Percentiles rank a stretch among this genome's conserved stretches.
Evolutionary conservation across 2,329 filamentous ascomycete genomes (phyloP).

Genomic region (Aspergillus hortae): DNA sequence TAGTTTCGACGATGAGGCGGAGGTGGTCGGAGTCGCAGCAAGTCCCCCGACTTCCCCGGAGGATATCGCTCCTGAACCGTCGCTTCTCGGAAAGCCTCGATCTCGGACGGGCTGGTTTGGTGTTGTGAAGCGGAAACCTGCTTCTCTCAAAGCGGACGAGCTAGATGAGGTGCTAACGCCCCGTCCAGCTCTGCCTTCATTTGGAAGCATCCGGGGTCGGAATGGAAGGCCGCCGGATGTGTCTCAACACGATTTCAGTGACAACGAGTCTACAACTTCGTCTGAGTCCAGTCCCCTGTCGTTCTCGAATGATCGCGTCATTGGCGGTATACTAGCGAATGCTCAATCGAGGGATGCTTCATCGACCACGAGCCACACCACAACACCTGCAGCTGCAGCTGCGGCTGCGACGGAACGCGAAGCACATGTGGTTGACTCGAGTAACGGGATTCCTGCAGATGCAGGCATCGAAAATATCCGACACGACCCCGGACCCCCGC

Average conservation of each 20-base stretch:
- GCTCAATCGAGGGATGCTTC: constrained; percentile 19
- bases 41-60: constrained; percentile 42
- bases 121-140: constrained; percentile 31
- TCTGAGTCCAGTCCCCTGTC: constrained; percentile 47
- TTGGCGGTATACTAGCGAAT: constrained; percentile 50
- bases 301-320: constrained; percentile 51
- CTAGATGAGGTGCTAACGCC: constrained; percentile 57
- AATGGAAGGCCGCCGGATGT: constrained; percentile 22
- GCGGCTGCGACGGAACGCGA: constrained; percentile 1
- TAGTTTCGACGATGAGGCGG: constrained; percentile 65
- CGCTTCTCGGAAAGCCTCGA: constrained; percentile 32
- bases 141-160: constrained; percentile 43
- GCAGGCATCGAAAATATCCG: not conserved
- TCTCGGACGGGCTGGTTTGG: constrained; percentile 35
- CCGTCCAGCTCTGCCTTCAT: constrained; percentile 57
- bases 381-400: not conserved
- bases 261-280: constrained; percentile 31
- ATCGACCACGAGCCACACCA: not conserved
- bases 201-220: constrained; percentile 58
- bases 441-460: not conserved
- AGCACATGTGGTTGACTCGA: constrained; percentile 2
- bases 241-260: constrained; percentile 21
- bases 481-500: not conserved
- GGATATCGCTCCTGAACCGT: constrained; percentile 33
- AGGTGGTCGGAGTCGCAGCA: constrained; percentile 45